Percentiles rank a stretch among this genome's conserved stretches.
These are phyloP conservation scores for Candida patagonica DNA, from an alignment of 805 yeast species.

Conservation along the genomic window DNA sequence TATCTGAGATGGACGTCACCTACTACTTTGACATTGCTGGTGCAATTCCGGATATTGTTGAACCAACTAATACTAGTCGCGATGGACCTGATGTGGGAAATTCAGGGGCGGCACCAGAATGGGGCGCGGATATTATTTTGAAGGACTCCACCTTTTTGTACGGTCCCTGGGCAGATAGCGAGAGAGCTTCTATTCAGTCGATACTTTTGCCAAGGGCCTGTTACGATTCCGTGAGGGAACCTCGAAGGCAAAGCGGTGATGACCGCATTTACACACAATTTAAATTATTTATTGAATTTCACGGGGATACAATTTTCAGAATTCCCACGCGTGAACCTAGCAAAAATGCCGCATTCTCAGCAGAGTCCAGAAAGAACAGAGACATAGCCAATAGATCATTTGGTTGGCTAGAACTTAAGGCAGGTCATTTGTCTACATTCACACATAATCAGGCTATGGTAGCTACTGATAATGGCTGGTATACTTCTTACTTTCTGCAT, in stretches of 20 bases:
- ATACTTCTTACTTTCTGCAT: conserved; percentile 37
- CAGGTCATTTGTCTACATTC: conserved; percentile 44
- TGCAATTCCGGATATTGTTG: conserved; percentile 33
- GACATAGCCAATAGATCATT: conserved; percentile 47
- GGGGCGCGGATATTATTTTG: conserved; percentile 52
- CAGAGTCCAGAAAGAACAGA: conserved; percentile 23
- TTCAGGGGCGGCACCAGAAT: conserved; percentile 46
- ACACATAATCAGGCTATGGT: conserved; percentile 40
- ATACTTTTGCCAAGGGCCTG: conserved; percentile 61
- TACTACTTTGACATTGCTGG: conserved; percentile 75
- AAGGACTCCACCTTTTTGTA: conserved; percentile 61
- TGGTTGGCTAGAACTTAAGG: conserved; percentile 83
- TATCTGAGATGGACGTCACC: conserved; percentile 43
- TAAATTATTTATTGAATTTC: conserved; percentile 43
- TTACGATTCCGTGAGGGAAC: conserved; percentile 42
- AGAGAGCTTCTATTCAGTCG: conserved; percentile 54
- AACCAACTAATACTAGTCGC: conserved; percentile 21
- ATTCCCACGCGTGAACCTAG: conserved; percentile 80
- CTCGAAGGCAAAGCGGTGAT: conserved; percentile 39
- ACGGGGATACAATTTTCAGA: conserved; percentile 60
- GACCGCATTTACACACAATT: conserved; percentile 49
- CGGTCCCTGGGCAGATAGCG: conserved; percentile 96
- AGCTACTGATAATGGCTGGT: conserved; percentile 49
- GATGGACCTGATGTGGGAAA: conserved; percentile 51
- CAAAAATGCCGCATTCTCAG: conserved; percentile 47